Conservation (phyloP, 176 grass and related monocot species). For the Alopecurus myosuroides region DNA sequence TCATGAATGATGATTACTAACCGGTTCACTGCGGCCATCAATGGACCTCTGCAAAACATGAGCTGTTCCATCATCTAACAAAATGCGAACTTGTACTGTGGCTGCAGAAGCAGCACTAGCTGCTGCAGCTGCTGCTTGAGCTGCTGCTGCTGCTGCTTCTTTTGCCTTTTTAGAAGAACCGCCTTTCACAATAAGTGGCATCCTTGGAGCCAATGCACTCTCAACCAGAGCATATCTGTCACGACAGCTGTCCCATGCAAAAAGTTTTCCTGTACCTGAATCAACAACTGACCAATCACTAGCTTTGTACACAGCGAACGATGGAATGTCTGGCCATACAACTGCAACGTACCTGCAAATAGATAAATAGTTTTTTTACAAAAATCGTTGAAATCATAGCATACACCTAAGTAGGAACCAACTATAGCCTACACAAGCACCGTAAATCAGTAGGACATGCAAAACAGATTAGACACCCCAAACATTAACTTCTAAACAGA, state of each 20-base stretch:
- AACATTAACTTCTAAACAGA: not conserved
- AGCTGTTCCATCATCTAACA: slow-evolving; percentile 91
- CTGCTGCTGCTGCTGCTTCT: slow-evolving; percentile 88
- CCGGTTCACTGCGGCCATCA: slow-evolving; percentile 85
- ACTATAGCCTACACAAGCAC: not conserved
- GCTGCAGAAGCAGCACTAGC: slow-evolving; percentile 84
- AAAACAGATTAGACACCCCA: not conserved
- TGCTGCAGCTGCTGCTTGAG: slow-evolving; percentile 85
- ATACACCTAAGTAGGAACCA: not conserved
- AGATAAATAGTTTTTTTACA: slow-evolving; percentile 10
- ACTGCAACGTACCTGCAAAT: slow-evolving; percentile 84
- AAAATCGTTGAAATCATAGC: slow-evolving; percentile 6
- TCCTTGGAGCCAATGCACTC: slow-evolving; percentile 77
- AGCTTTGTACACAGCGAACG: slow-evolving; percentile 88
- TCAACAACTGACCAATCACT: slow-evolving; percentile 94
- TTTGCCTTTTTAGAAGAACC: slow-evolving; percentile 97
- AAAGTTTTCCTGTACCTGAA: slow-evolving; percentile 92
- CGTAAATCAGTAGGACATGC: not conserved
- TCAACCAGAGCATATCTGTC: slow-evolving; percentile 96
- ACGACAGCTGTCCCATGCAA: slow-evolving; percentile 92
- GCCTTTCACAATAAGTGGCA: slow-evolving; percentile 77
- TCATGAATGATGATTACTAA: slow-evolving; percentile 38
- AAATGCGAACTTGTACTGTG: slow-evolving; percentile 95
- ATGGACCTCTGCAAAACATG: slow-evolving; percentile 93
- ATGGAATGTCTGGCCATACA: slow-evolving; percentile 96